Conservation (phyloP, 768 basidiomycete species). For the Obba rivulosa region DNA sequence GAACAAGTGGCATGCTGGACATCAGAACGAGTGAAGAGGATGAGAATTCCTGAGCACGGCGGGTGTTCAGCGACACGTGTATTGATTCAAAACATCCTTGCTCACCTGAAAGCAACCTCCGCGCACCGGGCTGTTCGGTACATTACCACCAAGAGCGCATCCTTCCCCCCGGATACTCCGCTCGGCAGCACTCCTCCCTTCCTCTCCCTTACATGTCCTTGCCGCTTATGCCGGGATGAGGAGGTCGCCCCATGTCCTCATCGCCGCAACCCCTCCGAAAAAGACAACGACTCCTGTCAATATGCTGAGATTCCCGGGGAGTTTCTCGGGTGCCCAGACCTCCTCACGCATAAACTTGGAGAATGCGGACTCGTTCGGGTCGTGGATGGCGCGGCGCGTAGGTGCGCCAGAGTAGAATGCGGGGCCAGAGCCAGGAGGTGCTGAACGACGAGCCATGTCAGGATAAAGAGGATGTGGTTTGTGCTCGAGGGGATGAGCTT, state of each 20-base stretch:
- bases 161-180: too few species aligned
- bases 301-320: slow-evolving; percentile 69
- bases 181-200: neutral
- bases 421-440: slow-evolving; percentile 49
- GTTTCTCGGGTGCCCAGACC: slow-evolving; percentile 67
- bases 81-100: too few species aligned
- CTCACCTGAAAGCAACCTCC: too few species aligned
- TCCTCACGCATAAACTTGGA: slow-evolving; percentile 53
- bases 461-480: slow-evolving; percentile 1
- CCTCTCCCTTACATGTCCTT: too few species aligned
- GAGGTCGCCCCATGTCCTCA: slow-evolving; percentile 74
- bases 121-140: too few species aligned
- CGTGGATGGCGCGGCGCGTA: slow-evolving; percentile 35
- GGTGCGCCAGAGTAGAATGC: slow-evolving; percentile 47
- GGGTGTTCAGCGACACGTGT: too few species aligned
- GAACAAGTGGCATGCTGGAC: too few species aligned
- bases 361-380: slow-evolving; percentile 62
- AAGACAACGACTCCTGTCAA: slow-evolving; percentile 62
- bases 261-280: slow-evolving; percentile 60
- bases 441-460: slow-evolving; percentile 67
- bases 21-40: too few species aligned
- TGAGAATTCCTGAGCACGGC: too few species aligned
- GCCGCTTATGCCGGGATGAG: slow-evolving; percentile 63
- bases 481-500: slow-evolving; percentile 1
- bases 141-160: too few species aligned